These are phyloP conservation scores for Bryopsis sp. DNA, from an alignment of 139 green algal species.

Conservation along the genomic window DNA sequence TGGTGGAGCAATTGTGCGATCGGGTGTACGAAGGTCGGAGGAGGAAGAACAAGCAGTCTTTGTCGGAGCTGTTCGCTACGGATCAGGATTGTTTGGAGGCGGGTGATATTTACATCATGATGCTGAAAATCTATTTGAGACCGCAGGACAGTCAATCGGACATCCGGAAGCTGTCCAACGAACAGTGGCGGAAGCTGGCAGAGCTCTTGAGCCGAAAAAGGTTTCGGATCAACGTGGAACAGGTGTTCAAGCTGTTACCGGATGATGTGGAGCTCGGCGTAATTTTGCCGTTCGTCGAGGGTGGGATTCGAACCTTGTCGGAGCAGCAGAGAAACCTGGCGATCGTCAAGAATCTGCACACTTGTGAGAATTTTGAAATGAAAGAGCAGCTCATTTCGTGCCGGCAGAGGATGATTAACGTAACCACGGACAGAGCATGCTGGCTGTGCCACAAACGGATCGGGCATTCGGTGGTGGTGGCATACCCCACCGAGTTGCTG, in stretches of 20 bases:
- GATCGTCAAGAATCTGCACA: slow-evolving; percentile 47
- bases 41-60: not conserved
- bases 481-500: slow-evolving; percentile 51
- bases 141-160: not conserved
- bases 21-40: slow-evolving; percentile 23
- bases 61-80: not conserved
- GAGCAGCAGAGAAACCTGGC: slow-evolving; percentile 50
- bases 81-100: slow-evolving; percentile 2
- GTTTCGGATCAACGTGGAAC: slow-evolving; percentile 30
- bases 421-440: slow-evolving; percentile 66
- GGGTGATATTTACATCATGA: slow-evolving; percentile 24
- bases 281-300: slow-evolving; percentile 57
- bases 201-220: slow-evolving; percentile 39
- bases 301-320: slow-evolving; percentile 32
- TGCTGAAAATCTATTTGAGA: slow-evolving; percentile 20
- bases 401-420: slow-evolving; percentile 39
- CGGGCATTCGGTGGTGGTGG: slow-evolving; percentile 58
- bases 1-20: slow-evolving; percentile 72
- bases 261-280: slow-evolving; percentile 33
- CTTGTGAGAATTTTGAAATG: slow-evolving; percentile 42
- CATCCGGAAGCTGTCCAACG: not conserved
- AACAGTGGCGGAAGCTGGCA: slow-evolving; percentile 10
- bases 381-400: slow-evolving; percentile 42
- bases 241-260: slow-evolving; percentile 52
- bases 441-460: slow-evolving; percentile 77